Conservation (phyloP, 2,329 filamentous ascomycete genomes). For the Verticillium klebahnii region DNA sequence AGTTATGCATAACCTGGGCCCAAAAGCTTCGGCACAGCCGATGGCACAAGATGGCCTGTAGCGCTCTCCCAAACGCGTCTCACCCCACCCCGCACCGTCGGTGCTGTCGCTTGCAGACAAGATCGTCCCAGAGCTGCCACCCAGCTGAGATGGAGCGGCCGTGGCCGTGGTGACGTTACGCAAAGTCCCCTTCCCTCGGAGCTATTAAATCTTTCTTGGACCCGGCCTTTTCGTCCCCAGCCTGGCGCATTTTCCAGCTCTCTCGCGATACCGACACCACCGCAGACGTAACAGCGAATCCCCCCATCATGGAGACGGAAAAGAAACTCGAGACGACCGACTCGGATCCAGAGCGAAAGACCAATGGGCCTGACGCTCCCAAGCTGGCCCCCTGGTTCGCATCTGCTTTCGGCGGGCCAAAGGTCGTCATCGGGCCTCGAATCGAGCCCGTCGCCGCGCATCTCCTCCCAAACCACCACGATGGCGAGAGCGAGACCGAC, state of each 20-base stretch:
- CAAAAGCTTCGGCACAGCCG: not conserved
- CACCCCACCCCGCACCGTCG: not conserved
- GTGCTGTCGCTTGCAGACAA: not conserved
- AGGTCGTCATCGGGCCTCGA: slow-evolving; percentile 43
- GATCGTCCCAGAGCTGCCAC: not conserved
- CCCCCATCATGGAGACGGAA: not conserved
- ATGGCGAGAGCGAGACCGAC: slow-evolving; percentile 31
- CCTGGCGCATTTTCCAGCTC: not conserved
- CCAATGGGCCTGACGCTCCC: not conserved
- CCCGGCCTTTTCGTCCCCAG: not conserved
- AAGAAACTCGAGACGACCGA: not conserved
- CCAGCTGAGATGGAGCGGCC: not conserved
- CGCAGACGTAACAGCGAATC: not conserved
- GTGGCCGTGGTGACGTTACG: not conserved
- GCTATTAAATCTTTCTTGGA: not conserved
- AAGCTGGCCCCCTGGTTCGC: not conserved
- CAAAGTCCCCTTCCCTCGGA: not conserved
- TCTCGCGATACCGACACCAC: not conserved
- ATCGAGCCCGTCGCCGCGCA: slow-evolving; percentile 43
- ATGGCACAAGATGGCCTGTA: not conserved
- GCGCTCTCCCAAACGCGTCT: not conserved
- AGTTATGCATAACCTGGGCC: not conserved
- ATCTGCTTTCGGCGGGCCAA: slow-evolving; percentile 29
- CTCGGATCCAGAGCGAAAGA: not conserved
- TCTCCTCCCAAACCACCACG: slow-evolving; percentile 19